Conservation (phyloP, 1,284 basidiomycete genomes). For the Trichosporon inkin region DNA sequence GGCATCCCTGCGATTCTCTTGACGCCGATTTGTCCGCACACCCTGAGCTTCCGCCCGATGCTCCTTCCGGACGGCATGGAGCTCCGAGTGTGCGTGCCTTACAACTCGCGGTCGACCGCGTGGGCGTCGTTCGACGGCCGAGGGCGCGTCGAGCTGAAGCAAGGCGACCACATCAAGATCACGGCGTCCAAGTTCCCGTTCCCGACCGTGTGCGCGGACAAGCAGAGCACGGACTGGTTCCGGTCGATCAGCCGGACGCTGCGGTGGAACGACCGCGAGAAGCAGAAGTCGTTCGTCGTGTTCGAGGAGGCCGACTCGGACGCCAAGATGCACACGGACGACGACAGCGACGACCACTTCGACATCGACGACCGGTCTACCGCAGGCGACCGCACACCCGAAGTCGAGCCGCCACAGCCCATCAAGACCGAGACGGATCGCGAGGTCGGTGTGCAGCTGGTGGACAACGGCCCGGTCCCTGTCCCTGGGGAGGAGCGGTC, state of each 20-base stretch:
- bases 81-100: constrained; percentile 94
- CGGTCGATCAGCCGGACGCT: constrained; percentile 90
- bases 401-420: constrained; percentile 20
- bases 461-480: constrained; percentile 13
- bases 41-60: constrained; percentile 98
- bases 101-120: constrained; percentile 94
- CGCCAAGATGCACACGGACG: constrained; percentile 8
- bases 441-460: background rate
- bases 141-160: constrained; percentile 89
- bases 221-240: constrained; percentile 98
- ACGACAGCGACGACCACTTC: constrained; percentile 65
- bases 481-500: background rate
- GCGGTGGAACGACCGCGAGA: constrained; percentile 96
- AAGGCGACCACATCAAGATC: constrained; percentile 99
- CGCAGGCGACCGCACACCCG: constrained; percentile 31
- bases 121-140: constrained; percentile 99
- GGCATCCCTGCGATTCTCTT: constrained; percentile 96
- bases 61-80: constrained; percentile 98
- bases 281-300: constrained; percentile 96
- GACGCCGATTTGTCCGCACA: constrained; percentile 97
- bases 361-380: constrained; percentile 76
- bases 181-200: constrained; percentile 97
- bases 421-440: background rate
- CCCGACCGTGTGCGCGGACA: constrained; percentile 96
- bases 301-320: constrained; percentile 67